Evolutionary conservation across 2,329 filamentous ascomycete genomes (phyloP).

Genomic region (Raffaelea arxii): DNA sequence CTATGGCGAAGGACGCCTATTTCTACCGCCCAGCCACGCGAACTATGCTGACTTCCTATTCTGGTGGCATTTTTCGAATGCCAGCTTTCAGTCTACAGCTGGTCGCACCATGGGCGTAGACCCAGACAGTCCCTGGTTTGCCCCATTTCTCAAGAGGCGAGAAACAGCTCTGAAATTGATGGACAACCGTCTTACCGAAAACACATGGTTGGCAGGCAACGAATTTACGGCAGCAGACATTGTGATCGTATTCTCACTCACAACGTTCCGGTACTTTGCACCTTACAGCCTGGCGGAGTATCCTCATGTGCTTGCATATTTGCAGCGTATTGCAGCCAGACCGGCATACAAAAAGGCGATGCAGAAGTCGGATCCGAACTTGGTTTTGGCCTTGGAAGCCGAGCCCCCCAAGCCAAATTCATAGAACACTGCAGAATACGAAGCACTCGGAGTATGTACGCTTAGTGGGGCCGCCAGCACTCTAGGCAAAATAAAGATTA

Average conservation of each 20-base stretch:
- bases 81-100: constrained; percentile 30
- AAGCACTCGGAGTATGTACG: too few species aligned
- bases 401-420: constrained; percentile 13
- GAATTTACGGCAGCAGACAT: constrained; percentile 57
- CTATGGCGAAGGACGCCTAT: constrained; percentile 39
- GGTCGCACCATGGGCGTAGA: constrained; percentile 22
- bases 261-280: constrained; percentile 47
- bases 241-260: constrained; percentile 51
- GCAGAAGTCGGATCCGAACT: constrained; percentile 36
- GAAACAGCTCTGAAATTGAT: constrained; percentile 30
- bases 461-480: too few species aligned
- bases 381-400: constrained; percentile 23
- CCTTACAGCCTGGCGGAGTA: constrained; percentile 31
- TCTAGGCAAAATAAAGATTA: too few species aligned
- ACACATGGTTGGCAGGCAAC: constrained; percentile 47
- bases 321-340: constrained; percentile 32
- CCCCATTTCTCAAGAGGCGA: constrained; percentile 19
- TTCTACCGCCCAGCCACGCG: constrained; percentile 31
- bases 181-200: constrained; percentile 36
- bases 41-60: constrained; percentile 53
- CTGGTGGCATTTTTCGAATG: constrained; percentile 52
- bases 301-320: constrained; percentile 32
- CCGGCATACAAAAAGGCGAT: constrained; percentile 37
- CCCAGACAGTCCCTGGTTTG: constrained; percentile 7
- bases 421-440: too few species aligned